Base-by-base conservation (phyloP, 768 basidiomycete species). In the Strobilomyces confusus region DNA sequence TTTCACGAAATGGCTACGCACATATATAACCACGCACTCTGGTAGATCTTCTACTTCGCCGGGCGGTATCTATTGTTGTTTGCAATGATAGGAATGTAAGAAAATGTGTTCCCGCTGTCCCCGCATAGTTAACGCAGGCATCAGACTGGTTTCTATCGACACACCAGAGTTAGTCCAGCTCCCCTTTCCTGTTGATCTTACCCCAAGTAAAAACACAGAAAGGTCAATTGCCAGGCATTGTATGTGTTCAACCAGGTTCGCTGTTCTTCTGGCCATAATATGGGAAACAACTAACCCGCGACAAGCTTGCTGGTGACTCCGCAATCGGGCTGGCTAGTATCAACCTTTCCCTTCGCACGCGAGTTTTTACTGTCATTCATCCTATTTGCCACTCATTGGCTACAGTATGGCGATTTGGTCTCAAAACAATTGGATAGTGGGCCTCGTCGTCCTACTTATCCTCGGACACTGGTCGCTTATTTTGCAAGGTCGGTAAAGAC, bases 401-500 rank as follows among this genome's bases (percentile, higher is more conserved):
- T 3, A 54, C 54, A 77, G 79, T 3, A 80, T 87, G 68, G 86
- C 85, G 12, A 78, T 87, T 25, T 87, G 84, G 84, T 77, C 77
- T 7, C 78, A 82, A 45, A 79, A 78, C 45, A 71, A 72, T 55
- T 81, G 75, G 59, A 72, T 87, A 56, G 69, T 84, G 32, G 67
- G 70, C 6, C 52, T 74, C 9, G 69, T 88, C 12, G 63, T 81
- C 8, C n/a, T 80, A 25, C 61, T 87, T 44, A 81, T 83, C 40
- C 70, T 86, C 13, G 86, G 86, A 2, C 86, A 86, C 56, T 87
- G 86, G 86, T 81, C 82, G 0, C 67, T 87, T 43, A 80, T 87
- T 54, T 69, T 87, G 20, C 85, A 86, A 69, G 84, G 84, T 77
- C 58, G 0, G 49, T 50, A 29, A 47, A 33, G 23, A 41, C 9